phyloP scores from a whole-genome alignment of 164 flowering plant genomes.

The Macadamia integrifolia region DNA sequence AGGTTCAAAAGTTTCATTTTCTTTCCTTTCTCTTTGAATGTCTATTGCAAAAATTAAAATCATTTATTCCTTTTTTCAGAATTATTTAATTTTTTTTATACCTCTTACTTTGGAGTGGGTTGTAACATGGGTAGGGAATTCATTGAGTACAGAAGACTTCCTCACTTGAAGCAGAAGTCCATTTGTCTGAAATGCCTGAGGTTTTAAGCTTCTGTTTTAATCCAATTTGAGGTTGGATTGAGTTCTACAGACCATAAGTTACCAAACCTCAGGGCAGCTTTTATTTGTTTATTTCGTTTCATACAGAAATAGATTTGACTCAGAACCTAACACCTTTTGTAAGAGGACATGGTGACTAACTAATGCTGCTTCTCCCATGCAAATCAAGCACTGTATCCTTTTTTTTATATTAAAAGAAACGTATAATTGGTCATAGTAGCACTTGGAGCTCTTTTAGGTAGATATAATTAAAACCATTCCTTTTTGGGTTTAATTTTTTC shows the following conservation, averaged over 20 bases:
- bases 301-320: not conserved
- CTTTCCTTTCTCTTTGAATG: too few relatives aligned
- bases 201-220: not conserved
- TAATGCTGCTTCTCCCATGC: not conserved
- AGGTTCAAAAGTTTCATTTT: too few relatives aligned
- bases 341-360: not conserved
- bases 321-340: conserved; percentile 1
- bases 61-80: not conserved
- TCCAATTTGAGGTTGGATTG: conserved; percentile 4
- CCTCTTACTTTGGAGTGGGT: too few relatives aligned
- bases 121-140: not conserved
- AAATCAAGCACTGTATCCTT: not conserved
- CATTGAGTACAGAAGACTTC: not conserved
- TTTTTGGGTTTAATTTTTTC: too few relatives aligned
- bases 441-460: too few relatives aligned
- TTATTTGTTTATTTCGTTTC: too few relatives aligned
- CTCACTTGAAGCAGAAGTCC: not conserved
- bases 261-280: conserved; percentile 6
- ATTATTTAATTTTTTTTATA: not conserved
- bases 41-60: too few relatives aligned
- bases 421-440: not conserved
- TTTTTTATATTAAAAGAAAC: not conserved
- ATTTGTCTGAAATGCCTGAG: not conserved
- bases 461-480: too few relatives aligned
- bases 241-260: conserved; percentile 4